These are phyloP conservation scores for Rhodotorula mucilaginosa DNA, from an alignment of 1,284 basidiomycete genomes.

Conservation along the genomic window DNA sequence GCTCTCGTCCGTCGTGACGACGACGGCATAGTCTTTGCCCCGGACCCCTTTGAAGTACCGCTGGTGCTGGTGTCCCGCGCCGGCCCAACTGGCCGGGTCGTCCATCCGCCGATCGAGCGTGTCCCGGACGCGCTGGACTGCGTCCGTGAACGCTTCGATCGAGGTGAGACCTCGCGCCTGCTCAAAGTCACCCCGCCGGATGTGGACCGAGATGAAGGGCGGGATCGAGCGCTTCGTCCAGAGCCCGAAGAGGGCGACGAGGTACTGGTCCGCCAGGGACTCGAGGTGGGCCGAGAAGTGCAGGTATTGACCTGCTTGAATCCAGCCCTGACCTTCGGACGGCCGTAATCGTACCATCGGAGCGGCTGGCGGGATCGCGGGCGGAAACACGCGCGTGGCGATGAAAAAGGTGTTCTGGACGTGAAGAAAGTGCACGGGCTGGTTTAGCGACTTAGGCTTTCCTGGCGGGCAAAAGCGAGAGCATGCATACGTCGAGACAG, in stretches of 20 bases:
- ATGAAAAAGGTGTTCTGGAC: constrained; percentile 31
- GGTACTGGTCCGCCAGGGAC: constrained; percentile 18
- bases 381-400: constrained; percentile 19
- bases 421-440: neutral
- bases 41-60: constrained; percentile 1
- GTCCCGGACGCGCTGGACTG: constrained; percentile 16
- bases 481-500: neutral
- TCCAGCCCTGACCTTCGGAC: constrained; percentile 26
- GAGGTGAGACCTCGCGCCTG: constrained; percentile 14
- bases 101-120: constrained; percentile 25
- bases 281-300: constrained; percentile 19
- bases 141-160: constrained; percentile 22
- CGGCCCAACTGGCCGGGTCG: constrained; percentile 15
- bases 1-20: constrained; percentile 29
- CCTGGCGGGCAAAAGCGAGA: neutral
- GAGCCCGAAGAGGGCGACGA: constrained; percentile 14
- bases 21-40: constrained; percentile 11
- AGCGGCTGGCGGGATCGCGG: constrained; percentile 1
- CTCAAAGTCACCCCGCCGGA: constrained; percentile 27
- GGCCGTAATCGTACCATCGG: constrained; percentile 5
- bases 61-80: constrained; percentile 19
- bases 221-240: neutral
- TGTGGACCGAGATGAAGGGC: constrained; percentile 28
- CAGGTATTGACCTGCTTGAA: constrained; percentile 19
- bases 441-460: neutral